A percentile compares a stretch with the other conserved stretches of the same genome.
phyloP scores from a whole-genome alignment of 768 basidiomycete genomes.

The Lentinula sp. region DNA sequence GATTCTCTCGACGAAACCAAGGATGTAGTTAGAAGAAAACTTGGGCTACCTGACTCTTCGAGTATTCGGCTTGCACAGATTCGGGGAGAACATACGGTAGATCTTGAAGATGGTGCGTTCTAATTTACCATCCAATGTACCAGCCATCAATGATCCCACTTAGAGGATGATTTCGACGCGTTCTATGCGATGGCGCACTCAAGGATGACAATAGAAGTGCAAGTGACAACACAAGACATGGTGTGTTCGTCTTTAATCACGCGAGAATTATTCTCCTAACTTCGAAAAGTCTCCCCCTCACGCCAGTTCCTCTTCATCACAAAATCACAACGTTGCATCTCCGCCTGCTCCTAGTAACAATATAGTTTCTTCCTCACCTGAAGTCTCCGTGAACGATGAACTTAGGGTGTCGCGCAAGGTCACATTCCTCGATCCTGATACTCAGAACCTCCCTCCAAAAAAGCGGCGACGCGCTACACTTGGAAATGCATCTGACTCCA shows the following conservation, averaged over 20 bases:
- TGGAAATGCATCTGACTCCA: not conserved
- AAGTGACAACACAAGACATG: conserved; percentile 20
- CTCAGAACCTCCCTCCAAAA: not conserved
- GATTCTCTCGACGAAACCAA: conserved; percentile 53
- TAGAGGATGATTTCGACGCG: conserved; percentile 79
- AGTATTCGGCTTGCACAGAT: conserved; percentile 42
- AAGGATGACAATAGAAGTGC: conserved; percentile 26
- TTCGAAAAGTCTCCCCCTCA: not conserved
- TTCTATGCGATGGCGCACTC: conserved; percentile 45
- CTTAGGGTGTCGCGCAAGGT: not conserved
- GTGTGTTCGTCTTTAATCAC: conserved; percentile 12
- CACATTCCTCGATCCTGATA: not conserved
- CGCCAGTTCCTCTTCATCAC: not conserved
- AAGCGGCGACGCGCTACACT: not conserved
- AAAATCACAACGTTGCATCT: not conserved
- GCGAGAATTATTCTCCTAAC: not conserved
- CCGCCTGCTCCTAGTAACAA: not conserved
- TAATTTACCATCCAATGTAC: not conserved
- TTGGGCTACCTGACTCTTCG: conserved; percentile 37
- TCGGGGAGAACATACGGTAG: conserved; percentile 45
- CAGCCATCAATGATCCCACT: conserved; percentile 2
- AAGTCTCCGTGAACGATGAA: not conserved
- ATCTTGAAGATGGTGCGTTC: conserved; percentile 70
- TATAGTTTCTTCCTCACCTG: not conserved
- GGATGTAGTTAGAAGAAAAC: conserved; percentile 53